Percentiles rank a stretch among this genome's conserved stretches.
Evolutionary conservation across 2,329 filamentous ascomycete species (phyloP).

Genomic region (Rhinocladiella similis): DNA sequence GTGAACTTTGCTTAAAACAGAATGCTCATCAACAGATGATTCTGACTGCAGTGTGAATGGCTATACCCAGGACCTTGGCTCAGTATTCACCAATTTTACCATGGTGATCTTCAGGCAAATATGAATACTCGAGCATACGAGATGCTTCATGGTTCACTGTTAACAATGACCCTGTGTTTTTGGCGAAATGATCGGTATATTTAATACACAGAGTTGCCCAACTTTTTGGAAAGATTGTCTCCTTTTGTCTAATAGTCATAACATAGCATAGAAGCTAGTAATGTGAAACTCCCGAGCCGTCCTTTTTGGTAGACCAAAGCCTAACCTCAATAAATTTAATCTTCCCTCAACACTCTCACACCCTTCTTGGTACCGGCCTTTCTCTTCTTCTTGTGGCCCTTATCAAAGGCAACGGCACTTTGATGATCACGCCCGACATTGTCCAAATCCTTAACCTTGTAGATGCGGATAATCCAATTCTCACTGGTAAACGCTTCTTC

Average conservation of each 20-base stretch:
- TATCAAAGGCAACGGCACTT: slow-evolving; percentile 55
- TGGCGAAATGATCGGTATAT: background rate
- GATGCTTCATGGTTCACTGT: background rate
- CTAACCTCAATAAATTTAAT: slow-evolving; percentile 31
- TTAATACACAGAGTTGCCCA: background rate
- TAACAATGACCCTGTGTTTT: background rate
- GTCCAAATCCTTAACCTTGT: slow-evolving; percentile 99
- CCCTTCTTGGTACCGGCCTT: slow-evolving; percentile 44
- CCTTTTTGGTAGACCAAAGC: background rate
- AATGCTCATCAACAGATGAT: too few relatives aligned
- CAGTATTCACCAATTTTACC: too few relatives aligned
- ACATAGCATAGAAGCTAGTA: slow-evolving; percentile 1
- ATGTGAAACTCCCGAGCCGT: background rate
- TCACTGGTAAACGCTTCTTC: slow-evolving; percentile 98
- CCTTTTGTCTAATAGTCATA: background rate
- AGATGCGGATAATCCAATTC: slow-evolving; percentile 99
- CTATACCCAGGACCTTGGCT: too few relatives aligned
- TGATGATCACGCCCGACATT: slow-evolving; percentile 90
- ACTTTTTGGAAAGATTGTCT: background rate
- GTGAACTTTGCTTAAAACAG: too few relatives aligned
- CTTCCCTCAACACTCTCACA: slow-evolving; percentile 44
- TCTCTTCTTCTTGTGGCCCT: slow-evolving; percentile 55
- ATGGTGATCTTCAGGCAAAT: too few relatives aligned
- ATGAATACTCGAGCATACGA: background rate
- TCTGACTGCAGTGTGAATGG: too few relatives aligned